Evolutionary conservation across 441 rosid species (phyloP).

Genomic region (Theobroma grandiflorum): DNA sequence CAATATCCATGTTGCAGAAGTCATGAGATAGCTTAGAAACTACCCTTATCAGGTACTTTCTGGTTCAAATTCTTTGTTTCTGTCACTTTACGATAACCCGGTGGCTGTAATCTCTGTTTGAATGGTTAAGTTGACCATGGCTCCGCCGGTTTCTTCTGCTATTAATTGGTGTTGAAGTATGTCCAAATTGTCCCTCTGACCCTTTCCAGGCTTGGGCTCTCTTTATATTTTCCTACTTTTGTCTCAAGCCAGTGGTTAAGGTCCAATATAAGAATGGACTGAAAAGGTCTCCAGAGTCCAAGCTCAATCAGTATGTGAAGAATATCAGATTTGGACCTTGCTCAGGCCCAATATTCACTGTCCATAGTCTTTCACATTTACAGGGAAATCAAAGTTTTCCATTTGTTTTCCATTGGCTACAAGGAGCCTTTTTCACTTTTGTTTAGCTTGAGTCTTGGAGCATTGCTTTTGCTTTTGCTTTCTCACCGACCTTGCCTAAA

Average conservation of each 20-base stretch:
- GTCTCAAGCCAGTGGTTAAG: background rate
- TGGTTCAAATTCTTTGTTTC: conserved; percentile 14
- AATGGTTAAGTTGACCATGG: background rate
- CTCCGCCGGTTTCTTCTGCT: background rate
- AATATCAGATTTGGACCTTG: background rate
- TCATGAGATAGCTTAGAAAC: conserved; percentile 15
- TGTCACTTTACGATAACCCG: background rate
- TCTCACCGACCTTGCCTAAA: background rate
- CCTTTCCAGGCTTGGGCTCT: no score
- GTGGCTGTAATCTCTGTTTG: background rate
- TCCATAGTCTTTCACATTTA: no score
- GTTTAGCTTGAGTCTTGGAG: background rate
- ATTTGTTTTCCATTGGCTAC: background rate
- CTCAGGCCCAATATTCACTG: background rate
- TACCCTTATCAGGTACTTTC: background rate
- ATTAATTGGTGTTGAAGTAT: background rate
- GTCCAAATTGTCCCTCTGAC: background rate
- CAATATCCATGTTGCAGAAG: conserved; percentile 1
- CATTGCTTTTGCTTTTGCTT: background rate
- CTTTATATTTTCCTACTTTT: background rate
- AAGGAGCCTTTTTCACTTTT: background rate
- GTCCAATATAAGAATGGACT: background rate
- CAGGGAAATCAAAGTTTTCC: no score
- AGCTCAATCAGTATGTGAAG: background rate
- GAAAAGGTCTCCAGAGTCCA: background rate